phyloP scores from a whole-genome alignment of 495 filamentous ascomycete species.

The Xylaria cubensis region DNA sequence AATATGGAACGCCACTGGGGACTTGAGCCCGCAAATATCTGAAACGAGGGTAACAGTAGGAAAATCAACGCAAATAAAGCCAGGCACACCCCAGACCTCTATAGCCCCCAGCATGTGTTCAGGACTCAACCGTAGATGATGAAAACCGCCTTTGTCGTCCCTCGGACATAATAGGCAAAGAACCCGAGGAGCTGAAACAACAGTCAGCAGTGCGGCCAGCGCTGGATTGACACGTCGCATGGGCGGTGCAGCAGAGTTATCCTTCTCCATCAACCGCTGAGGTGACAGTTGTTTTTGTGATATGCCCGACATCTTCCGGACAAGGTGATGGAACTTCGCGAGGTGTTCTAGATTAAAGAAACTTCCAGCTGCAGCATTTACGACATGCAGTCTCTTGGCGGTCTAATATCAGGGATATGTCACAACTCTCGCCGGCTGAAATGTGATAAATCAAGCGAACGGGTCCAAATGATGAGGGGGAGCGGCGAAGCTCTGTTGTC shows the following conservation, averaged over 20 bases:
- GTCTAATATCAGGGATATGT: conserved; percentile 11
- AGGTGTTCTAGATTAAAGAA: conserved; percentile 19
- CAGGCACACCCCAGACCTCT: background rate
- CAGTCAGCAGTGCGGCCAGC: conserved; percentile 21
- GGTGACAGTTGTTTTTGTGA: conserved; percentile 23
- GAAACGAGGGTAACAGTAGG: conserved; percentile 16
- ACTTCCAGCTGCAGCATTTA: conserved; percentile 14
- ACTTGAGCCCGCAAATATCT: conserved; percentile 5
- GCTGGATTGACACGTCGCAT: conserved; percentile 27
- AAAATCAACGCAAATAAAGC: background rate
- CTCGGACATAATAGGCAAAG: conserved; percentile 19
- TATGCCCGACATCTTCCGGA: conserved; percentile 14
- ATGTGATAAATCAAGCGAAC: conserved; percentile 27
- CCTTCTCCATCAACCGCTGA: conserved; percentile 10
- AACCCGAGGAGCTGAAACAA: conserved; percentile 28
- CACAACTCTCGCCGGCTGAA: conserved; percentile 4
- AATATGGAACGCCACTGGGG: conserved; percentile 17
- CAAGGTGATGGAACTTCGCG: background rate
- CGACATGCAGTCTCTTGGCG: conserved; percentile 22
- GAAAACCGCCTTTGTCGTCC: conserved; percentile 11
- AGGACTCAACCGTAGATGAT: background rate
- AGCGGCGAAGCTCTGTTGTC: background rate
- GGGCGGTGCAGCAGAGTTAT: conserved; percentile 11
- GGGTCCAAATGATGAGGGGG: conserved; percentile 6
- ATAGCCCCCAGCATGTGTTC: background rate